phyloP scores from a whole-genome alignment of 495 filamentous ascomycete species.

The Clohesyomyces aquaticus region DNA sequence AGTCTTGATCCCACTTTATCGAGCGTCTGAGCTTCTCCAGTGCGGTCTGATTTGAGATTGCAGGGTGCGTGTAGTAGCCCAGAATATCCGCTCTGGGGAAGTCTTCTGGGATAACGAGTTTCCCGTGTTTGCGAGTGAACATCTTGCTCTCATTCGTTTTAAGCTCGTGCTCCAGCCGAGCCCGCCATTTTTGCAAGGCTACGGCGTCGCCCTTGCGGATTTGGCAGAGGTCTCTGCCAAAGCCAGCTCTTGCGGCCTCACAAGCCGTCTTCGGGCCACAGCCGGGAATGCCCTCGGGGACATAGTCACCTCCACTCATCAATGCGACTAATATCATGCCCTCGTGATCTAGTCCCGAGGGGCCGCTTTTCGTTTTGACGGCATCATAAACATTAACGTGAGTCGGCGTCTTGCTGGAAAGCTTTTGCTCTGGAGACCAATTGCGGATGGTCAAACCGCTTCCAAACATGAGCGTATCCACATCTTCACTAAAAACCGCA shows the following conservation, averaged over 20 bases:
- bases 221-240: slow-evolving; percentile 76
- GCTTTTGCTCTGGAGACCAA: slow-evolving; percentile 74
- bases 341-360: slow-evolving; percentile 68
- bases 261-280: slow-evolving; percentile 87
- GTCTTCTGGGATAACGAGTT: slow-evolving; percentile 72
- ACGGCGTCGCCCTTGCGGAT: slow-evolving; percentile 47
- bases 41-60: slow-evolving; percentile 67
- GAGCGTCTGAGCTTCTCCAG: slow-evolving; percentile 60
- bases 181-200: slow-evolving; percentile 70
- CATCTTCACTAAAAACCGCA: slow-evolving; percentile 94
- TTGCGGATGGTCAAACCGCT: slow-evolving; percentile 76
- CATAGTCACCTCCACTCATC: slow-evolving; percentile 95
- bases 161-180: slow-evolving; percentile 73
- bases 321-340: slow-evolving; percentile 95
- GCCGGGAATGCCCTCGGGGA: slow-evolving; percentile 83
- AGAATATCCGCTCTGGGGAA: slow-evolving; percentile 83
- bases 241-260: slow-evolving; percentile 87
- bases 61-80: slow-evolving; percentile 82
- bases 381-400: slow-evolving; percentile 81
- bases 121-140: slow-evolving; percentile 74
- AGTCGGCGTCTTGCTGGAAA: slow-evolving; percentile 67
- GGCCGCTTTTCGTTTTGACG: slow-evolving; percentile 55
- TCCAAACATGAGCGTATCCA: slow-evolving; percentile 98
- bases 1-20: slow-evolving; percentile 64
- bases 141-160: slow-evolving; percentile 81